phyloP scores from a whole-genome alignment of 306 rosid genomes.

The Pachyrhizus erosus region DNA sequence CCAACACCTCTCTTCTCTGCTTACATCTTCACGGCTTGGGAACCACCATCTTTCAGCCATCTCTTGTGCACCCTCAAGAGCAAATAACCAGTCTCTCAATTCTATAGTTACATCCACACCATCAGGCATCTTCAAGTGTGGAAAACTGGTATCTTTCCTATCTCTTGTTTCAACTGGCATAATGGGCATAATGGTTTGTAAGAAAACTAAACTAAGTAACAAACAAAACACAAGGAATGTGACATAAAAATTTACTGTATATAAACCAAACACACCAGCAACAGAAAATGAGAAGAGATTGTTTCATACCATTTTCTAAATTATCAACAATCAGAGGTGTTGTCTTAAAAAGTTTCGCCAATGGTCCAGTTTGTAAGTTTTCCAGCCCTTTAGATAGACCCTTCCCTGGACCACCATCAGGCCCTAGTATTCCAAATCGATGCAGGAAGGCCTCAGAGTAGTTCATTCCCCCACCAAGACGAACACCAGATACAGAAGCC shows the following conservation, averaged over 20 bases:
- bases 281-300: constrained; percentile 33
- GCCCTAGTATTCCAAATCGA: constrained; percentile 87
- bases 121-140: constrained; percentile 77
- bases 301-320: constrained; percentile 64
- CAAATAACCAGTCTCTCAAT: constrained; percentile 91
- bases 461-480: constrained; percentile 95
- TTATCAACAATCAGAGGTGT: constrained; percentile 51
- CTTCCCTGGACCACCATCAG: constrained; percentile 93
- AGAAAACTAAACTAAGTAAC: constrained; percentile 20
- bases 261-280: constrained; percentile 33
- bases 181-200: constrained; percentile 28
- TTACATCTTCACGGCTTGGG: constrained; percentile 52
- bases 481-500: constrained; percentile 84
- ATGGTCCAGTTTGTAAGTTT: constrained; percentile 76
- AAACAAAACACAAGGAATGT: constrained; percentile 6
- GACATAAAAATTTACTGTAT: background rate
- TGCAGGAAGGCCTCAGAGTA: constrained; percentile 86
- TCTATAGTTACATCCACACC: constrained; percentile 70
- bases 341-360: constrained; percentile 72
- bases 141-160: constrained; percentile 55
- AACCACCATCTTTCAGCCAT: constrained; percentile 75
- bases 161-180: constrained; percentile 57
- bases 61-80: constrained; percentile 88
- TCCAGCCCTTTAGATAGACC: constrained; percentile 75
- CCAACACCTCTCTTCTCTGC: constrained; percentile 93